Conservation (phyloP, 2,329 filamentous ascomycete species). For the Xylariaceae sp. region DNA sequence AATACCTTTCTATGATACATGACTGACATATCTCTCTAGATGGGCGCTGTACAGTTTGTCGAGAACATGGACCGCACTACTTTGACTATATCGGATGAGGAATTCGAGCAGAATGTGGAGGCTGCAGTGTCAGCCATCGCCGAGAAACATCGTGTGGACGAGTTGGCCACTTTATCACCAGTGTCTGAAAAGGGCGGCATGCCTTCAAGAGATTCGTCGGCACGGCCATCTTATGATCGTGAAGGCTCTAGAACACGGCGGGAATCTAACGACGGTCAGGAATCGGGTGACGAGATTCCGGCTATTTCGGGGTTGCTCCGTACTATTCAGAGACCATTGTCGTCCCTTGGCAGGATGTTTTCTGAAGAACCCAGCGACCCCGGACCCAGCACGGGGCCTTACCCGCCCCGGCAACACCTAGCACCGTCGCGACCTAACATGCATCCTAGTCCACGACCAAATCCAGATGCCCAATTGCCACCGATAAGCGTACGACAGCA, state of each 20-base stretch:
- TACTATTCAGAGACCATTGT: constrained; percentile 85
- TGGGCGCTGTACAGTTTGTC: constrained; percentile 94
- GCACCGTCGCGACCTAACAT: constrained; percentile 30
- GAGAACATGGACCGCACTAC: constrained; percentile 93
- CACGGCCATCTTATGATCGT: constrained; percentile 41
- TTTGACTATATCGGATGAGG: constrained; percentile 86
- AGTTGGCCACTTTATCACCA: constrained; percentile 40
- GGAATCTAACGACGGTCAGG: constrained; percentile 49
- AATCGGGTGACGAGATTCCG: constrained; percentile 62
- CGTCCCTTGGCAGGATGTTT: constrained; percentile 91
- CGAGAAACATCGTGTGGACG: constrained; percentile 67
- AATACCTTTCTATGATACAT: background rate
- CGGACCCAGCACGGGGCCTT: constrained; percentile 36
- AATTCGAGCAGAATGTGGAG: constrained; percentile 96
- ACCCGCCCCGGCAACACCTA: constrained; percentile 34
- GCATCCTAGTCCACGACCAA: constrained; percentile 31
- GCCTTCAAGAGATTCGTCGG: constrained; percentile 39
- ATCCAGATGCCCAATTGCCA: constrained; percentile 32
- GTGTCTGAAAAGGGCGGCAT: constrained; percentile 42
- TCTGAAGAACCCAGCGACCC: constrained; percentile 57
- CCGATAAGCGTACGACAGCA: constrained; percentile 36
- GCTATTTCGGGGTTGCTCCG: constrained; percentile 80
- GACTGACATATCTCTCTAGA: constrained; percentile 39
- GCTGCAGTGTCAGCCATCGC: constrained; percentile 92
- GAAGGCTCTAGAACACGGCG: constrained; percentile 41